Conservation (phyloP, 2,329 filamentous ascomycete genomes). For the Botryotinia globosa region DNA sequence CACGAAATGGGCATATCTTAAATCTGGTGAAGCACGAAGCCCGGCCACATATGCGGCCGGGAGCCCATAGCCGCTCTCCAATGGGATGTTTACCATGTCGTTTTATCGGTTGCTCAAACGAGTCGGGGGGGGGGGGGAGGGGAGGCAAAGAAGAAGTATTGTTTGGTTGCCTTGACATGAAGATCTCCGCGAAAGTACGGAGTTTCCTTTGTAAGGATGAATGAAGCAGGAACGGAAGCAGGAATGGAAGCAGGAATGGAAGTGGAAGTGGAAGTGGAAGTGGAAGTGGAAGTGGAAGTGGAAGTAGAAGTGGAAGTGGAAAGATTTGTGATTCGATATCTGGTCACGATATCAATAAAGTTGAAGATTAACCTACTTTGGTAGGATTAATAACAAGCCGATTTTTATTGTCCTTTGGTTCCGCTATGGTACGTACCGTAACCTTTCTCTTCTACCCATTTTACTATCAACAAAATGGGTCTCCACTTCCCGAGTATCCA, state of each 20-base stretch:
- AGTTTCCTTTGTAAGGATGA: not conserved
- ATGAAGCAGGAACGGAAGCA: not conserved
- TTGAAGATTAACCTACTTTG: not conserved
- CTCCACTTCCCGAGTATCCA: conserved; percentile 4
- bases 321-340: conserved; percentile 6
- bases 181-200: conserved; percentile 17
- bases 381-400: not conserved
- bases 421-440: not conserved
- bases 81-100: conserved; percentile 17
- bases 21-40: conserved; percentile 11
- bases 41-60: conserved; percentile 17
- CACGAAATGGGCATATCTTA: conserved; percentile 14
- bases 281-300: not conserved
- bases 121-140: not conserved
- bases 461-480: not conserved
- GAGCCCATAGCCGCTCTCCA: conserved; percentile 16
- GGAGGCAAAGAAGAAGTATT: not conserved
- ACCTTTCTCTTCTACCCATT: not conserved
- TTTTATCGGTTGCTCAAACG: conserved; percentile 12
- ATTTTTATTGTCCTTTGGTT: not conserved
- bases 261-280: too few species aligned
- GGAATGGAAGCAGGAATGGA: not conserved
- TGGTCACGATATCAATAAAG: not conserved
- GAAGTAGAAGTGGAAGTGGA: not conserved
- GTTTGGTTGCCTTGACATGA: not conserved